Evolutionary conservation across 768 basidiomycete species (phyloP), one percentile per base, ranked within the genome.

Genomic region (Agaricus sinodeliciosus): DNA sequence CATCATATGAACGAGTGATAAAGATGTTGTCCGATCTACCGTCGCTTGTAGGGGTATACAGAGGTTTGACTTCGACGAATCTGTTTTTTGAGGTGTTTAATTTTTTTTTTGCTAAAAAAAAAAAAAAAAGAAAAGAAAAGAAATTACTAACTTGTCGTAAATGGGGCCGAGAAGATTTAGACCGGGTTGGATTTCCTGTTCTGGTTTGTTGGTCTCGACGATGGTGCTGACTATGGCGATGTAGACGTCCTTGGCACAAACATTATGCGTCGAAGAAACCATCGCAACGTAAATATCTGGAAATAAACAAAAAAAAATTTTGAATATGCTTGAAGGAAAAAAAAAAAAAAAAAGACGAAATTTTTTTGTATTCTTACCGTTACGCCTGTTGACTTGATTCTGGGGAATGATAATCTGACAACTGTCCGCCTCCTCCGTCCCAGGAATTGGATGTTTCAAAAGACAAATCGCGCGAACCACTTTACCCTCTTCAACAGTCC

Each of bases 331-430:
- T 8, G 18, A 28, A 28, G 51, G 16, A 37, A 18, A 44, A 44
- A 25, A 43, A 13, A 28, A 12, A 27, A 11, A 16, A n/a, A n/a
- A n/a, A n/a, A n/a, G n/a, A n/a, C n/a, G n/a, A n/a, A n/a, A n/a
- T n/a, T n/a, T 16, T n/a, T 36, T 4, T 28, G 43, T 28, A 19
- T 13, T 68, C 85, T 60, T 65, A 90, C 95, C 96, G 64, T 99
- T 90, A 71, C 86, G 83, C 60, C 96, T 78, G 59, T 79, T 77
- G 59, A 99, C 94, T 71, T 99, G 96, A 70, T 97, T 97, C 71
- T 98, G 96, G 37, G 96, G 96, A 57, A 99, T 95, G 68, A 99
- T 94, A 63, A 99, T 93, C 70, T 99, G 96, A 36, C 85, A 85
- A 61, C 90, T 93, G 72, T 99, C 96, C 43, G 86, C 76, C 64